Conservation (phyloP, 2,329 filamentous ascomycete genomes). For the Penicillium sclerotiorum region DNA sequence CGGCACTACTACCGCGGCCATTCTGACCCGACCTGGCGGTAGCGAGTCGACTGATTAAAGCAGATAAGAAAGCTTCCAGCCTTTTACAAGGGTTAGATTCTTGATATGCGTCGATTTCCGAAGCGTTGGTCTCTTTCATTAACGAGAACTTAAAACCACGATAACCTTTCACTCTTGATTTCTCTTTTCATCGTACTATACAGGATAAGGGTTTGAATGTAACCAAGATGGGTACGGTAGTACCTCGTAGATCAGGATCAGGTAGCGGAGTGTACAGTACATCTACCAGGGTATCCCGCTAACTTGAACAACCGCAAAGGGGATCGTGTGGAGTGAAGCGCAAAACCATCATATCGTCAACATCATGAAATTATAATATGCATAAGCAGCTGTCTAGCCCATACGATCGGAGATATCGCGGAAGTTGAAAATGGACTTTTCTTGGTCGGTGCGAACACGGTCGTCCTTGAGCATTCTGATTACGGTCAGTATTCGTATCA, state of each 20-base stretch:
- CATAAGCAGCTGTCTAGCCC: slow-evolving; percentile 57
- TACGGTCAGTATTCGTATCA: slow-evolving; percentile 14
- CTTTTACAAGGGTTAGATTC: slow-evolving; percentile 24
- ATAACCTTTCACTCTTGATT: slow-evolving; percentile 12
- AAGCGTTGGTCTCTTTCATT: slow-evolving; percentile 27
- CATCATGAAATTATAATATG: slow-evolving; percentile 27
- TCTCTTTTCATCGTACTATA: slow-evolving; percentile 15
- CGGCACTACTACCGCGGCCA: slow-evolving; percentile 60
- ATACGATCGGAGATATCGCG: slow-evolving; percentile 73
- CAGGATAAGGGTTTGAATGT: slow-evolving; percentile 8
- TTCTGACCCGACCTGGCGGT: slow-evolving; percentile 65
- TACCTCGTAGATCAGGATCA: too few relatives aligned
- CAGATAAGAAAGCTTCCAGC: slow-evolving; percentile 15
- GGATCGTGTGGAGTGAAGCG: slow-evolving; percentile 5
- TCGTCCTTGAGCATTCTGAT: slow-evolving; percentile 87
- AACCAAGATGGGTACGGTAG: too few relatives aligned
- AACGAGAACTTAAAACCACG: slow-evolving; percentile 28
- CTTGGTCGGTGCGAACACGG: slow-evolving; percentile 63
- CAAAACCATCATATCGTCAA: slow-evolving; percentile 33
- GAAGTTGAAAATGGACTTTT: slow-evolving; percentile 73
- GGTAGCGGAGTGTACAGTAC: too few relatives aligned
- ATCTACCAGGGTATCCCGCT: too few relatives aligned
- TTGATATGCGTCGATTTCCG: slow-evolving; percentile 25
- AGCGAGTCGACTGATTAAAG: slow-evolving; percentile 35
- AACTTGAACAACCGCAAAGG: background rate